These are phyloP conservation scores for Edaphochlamys debaryana DNA, from an alignment of 139 green algal genomes.

Conservation along the genomic window DNA sequence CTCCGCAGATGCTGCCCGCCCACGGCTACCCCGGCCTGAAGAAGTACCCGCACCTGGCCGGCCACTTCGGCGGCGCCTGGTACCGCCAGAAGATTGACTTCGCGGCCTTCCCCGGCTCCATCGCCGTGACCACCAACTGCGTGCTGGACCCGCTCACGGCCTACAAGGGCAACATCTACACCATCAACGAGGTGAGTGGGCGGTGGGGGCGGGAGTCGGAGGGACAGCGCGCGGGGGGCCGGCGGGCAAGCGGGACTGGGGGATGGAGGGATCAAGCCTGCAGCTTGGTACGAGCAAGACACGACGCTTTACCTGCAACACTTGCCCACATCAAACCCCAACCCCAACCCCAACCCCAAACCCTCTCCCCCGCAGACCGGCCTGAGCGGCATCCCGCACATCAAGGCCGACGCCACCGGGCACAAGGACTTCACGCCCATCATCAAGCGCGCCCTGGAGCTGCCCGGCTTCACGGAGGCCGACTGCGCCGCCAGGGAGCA, in stretches of 20 bases:
- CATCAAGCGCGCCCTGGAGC: constrained; percentile 61
- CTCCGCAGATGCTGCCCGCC: constrained; percentile 78
- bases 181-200: constrained; percentile 67
- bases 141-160: too few species aligned
- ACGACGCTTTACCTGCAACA: background rate
- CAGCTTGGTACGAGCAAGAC: too few species aligned
- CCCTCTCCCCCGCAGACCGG: constrained; percentile 51
- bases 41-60: too few species aligned
- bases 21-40: too few species aligned
- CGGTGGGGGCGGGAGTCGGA: background rate
- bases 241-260: background rate
- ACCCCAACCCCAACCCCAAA: too few species aligned
- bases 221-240: background rate
- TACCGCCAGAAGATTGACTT: too few species aligned
- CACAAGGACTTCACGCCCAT: constrained; percentile 62
- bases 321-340: background rate
- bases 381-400: constrained; percentile 55
- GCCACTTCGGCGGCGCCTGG: too few species aligned
- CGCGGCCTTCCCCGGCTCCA: constrained; percentile 61
- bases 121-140: constrained; percentile 86
- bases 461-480: constrained; percentile 52
- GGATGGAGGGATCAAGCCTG: too few species aligned
- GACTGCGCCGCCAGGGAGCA: background rate
- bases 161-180: constrained; percentile 75
- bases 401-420: constrained; percentile 25